Conservation (phyloP, 2,329 filamentous ascomycete species). For the Xylariaceae sp. region DNA sequence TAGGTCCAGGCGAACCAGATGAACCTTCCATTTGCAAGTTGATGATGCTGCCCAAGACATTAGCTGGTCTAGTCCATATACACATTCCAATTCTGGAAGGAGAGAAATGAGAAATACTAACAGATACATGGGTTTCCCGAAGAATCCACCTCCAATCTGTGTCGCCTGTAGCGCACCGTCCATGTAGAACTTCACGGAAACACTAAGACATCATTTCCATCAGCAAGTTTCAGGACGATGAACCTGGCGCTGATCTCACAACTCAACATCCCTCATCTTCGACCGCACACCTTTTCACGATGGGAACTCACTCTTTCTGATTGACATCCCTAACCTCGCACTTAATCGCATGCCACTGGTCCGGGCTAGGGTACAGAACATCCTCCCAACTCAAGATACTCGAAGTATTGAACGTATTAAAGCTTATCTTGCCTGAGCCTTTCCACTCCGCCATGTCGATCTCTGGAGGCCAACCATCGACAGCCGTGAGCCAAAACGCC, state of each 20-base stretch:
- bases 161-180: slow-evolving; percentile 46
- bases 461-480: slow-evolving; percentile 54
- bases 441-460: slow-evolving; percentile 61
- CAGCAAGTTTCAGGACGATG: not conserved
- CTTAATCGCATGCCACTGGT: slow-evolving; percentile 46
- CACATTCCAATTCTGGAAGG: not conserved
- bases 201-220: slow-evolving; percentile 18
- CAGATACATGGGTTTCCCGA: slow-evolving; percentile 44
- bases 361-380: slow-evolving; percentile 43
- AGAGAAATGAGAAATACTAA: slow-evolving; percentile 16
- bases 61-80: not conserved
- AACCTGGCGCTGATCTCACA: not conserved
- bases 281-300: not conserved
- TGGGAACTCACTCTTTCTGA: slow-evolving; percentile 37
- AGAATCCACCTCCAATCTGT: slow-evolving; percentile 47
- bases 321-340: slow-evolving; percentile 49
- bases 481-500: slow-evolving; percentile 55
- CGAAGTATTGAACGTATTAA: slow-evolving; percentile 46
- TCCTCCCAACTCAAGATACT: slow-evolving; percentile 43
- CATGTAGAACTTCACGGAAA: slow-evolving; percentile 52
- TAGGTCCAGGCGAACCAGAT: slow-evolving; percentile 39
- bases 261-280: not conserved
- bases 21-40: slow-evolving; percentile 45
- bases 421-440: slow-evolving; percentile 51
- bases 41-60: slow-evolving; percentile 33